Evolutionary conservation across 2,329 filamentous ascomycete species (phyloP), one percentile per base, ranked within the genome.

Genomic region (Stachybotrys elegans): DNA sequence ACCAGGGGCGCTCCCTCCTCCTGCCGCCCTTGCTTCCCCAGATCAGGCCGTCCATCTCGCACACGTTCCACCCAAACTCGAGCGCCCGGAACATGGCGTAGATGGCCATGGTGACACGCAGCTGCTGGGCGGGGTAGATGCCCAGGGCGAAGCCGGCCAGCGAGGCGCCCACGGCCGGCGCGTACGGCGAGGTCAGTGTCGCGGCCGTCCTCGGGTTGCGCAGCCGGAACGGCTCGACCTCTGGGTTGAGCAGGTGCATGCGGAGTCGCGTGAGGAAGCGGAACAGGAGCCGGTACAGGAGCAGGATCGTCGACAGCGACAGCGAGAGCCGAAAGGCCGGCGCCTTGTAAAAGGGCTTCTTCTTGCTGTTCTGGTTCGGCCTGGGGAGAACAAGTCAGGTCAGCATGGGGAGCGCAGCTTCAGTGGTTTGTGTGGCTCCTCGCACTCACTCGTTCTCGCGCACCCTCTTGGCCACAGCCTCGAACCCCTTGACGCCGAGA

Each of bases 111-210:
- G 87, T 88, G 43, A 92, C 73, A 41, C 93, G 83, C 53, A 93
- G 63, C 58, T 79, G 74, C 51, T 70, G 66, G 1, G 79, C 54
- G 59, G 92, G 73, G 51, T 82, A 88, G 9, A 95, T 77, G 7
- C 87, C 88, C 16, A 97, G 72, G 40, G 88, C 84, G 40, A 95
- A 76, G 4, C 92, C 92, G 1, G 92, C 89, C 39, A 96, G 66
- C 55, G 88, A 90, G 6, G 92, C 91, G 11, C 92, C 93, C n/a
- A 96, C 76, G 2, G 91, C 90, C 1, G 92, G 92, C 1, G 92
- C 87, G 60, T 90, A 86, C 9, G 78, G 76, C 2, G 89, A 95
- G 0, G 90, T 95, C 45, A 98, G 73, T 0, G 86, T 80, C 17
- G 73, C 73, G 1, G 87, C 78, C 12, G 90, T 79, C 16, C 79